Evolutionary conservation across 805 yeast genomes (phyloP), one percentile per base, ranked within the genome.

Genomic region (Sungouiella thailandica): DNA sequence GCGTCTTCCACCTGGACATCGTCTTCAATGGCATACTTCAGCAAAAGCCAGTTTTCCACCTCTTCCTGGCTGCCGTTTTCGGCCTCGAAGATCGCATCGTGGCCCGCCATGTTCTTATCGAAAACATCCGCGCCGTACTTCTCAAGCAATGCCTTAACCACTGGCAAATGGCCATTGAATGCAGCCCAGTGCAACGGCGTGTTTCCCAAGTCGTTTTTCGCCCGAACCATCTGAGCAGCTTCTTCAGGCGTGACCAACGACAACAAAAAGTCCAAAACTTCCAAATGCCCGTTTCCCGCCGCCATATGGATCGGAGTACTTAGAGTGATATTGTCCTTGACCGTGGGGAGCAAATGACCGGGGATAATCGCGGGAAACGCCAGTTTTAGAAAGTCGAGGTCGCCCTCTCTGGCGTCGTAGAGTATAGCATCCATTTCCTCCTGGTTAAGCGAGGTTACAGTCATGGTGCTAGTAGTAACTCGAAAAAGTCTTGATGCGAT

Each of bases 151-250:
- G 75, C 49, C 54, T 82, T 61, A 14, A 86, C 90, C 7, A 81
- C 65, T 3, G 74, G 79, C 37, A 86, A 57, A 49, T 88, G 88
- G 1, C 97, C 97, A 50, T 85, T 88, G 44, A 78, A 74, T 1
- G 95, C 74, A 1, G 97, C 97, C 99, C 99, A 93, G 57, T 93
- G 97, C 43, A 93, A 68, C 1, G 97, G 83, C 0, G 98, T 89
- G 57, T 93, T 93, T 2, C 97, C 98, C 14, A 83, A 76, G 31
- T 76, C 83, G 54, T 93, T 93, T 35, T 65, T 39, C 12, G 46
- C 47, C 17, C 53, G 40, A 10, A 60, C 67, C 36, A 62, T 49
- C 19, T 40, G 35, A 9, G 35, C 47, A 11, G 76, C 75, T 7
- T 76, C 70, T 20, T 56, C 65, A 20, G 64, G 56, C 1, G 70